Evolutionary conservation across 768 basidiomycete genomes (phyloP).

Genomic region (Botryobasidium botryosum): DNA sequence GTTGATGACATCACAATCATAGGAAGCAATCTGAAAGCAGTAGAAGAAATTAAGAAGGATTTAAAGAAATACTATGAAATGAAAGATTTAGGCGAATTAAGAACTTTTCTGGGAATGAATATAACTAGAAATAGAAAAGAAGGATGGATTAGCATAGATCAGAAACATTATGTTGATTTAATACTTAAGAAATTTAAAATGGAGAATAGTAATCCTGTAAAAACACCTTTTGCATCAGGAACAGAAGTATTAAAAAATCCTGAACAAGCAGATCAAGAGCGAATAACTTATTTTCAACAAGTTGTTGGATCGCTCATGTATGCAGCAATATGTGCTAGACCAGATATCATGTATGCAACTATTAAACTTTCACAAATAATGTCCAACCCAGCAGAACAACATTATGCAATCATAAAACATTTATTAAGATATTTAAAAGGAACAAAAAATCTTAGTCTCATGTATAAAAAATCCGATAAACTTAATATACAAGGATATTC

Average conservation of each 20-base stretch:
- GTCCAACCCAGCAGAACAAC: too few species aligned
- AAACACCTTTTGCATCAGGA: conserved; percentile 13
- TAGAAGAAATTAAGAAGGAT: not conserved
- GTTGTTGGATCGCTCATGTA: conserved; percentile 4
- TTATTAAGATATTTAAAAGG: too few species aligned
- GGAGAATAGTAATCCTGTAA: conserved; percentile 7
- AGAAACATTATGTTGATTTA: conserved; percentile 12
- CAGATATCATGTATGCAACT: not conserved
- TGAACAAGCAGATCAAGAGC: not conserved
- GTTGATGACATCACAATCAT: conserved; percentile 7
- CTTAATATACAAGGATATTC: too few species aligned
- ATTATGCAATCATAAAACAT: too few species aligned
- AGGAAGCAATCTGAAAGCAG: not conserved
- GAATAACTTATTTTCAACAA: not conserved
- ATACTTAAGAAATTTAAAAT: conserved; percentile 10
- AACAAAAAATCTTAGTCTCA: too few species aligned
- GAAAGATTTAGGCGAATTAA: not conserved
- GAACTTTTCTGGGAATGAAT: conserved; percentile 13
- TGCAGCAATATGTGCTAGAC: not conserved
- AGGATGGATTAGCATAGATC: conserved; percentile 8
- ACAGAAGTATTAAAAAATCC: too few species aligned
- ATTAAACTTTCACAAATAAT: too few species aligned
- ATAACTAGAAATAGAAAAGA: conserved; percentile 9
- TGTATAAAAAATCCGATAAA: too few species aligned
- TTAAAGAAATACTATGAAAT: not conserved